A percentile compares a stretch with the other conserved stretches of the same genome.
phyloP scores from a whole-genome alignment of 2,329 filamentous ascomycete species.

The Raffaelea ambrosiae region DNA sequence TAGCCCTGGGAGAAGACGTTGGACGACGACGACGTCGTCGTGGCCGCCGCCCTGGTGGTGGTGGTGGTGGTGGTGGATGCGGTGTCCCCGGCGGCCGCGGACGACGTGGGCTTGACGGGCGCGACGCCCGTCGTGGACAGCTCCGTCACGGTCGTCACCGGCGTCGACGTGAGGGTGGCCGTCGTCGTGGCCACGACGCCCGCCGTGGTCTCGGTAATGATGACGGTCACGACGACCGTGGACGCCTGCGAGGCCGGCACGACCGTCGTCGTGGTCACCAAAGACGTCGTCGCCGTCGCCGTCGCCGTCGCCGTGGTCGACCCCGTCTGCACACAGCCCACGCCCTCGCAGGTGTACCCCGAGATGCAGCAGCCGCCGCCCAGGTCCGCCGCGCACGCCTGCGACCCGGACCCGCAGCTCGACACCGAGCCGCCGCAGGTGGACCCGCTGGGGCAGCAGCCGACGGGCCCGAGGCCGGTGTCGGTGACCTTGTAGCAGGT shows the following conservation, averaged over 20 bases:
- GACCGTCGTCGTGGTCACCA: slow-evolving; percentile 17
- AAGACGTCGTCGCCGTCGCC: slow-evolving; percentile 22
- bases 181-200: slow-evolving; percentile 19
- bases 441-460: slow-evolving; percentile 62
- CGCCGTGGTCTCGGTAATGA: slow-evolving; percentile 26
- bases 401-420: slow-evolving; percentile 52
- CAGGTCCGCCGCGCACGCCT: slow-evolving; percentile 53
- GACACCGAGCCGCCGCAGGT: slow-evolving; percentile 56
- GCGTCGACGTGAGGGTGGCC: slow-evolving; percentile 28
- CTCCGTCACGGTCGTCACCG: slow-evolving; percentile 11
- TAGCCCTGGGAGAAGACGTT: slow-evolving; percentile 20
- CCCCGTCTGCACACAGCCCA: slow-evolving; percentile 49
- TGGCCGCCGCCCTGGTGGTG: slow-evolving; percentile 27
- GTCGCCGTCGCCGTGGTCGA: slow-evolving; percentile 17
- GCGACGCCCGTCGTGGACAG: slow-evolving; percentile 27
- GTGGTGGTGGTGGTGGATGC: slow-evolving; percentile 27
- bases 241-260: slow-evolving; percentile 25
- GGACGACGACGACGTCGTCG: slow-evolving; percentile 23
- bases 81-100: slow-evolving; percentile 20
- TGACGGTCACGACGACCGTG: slow-evolving; percentile 31
- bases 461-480: slow-evolving; percentile 57
- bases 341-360: slow-evolving; percentile 59
- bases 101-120: slow-evolving; percentile 38
- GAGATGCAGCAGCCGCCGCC: slow-evolving; percentile 72
- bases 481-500: slow-evolving; percentile 58